phyloP scores from a whole-genome alignment of 2,329 filamentous ascomycete genomes.

The Cercospora zeina region DNA sequence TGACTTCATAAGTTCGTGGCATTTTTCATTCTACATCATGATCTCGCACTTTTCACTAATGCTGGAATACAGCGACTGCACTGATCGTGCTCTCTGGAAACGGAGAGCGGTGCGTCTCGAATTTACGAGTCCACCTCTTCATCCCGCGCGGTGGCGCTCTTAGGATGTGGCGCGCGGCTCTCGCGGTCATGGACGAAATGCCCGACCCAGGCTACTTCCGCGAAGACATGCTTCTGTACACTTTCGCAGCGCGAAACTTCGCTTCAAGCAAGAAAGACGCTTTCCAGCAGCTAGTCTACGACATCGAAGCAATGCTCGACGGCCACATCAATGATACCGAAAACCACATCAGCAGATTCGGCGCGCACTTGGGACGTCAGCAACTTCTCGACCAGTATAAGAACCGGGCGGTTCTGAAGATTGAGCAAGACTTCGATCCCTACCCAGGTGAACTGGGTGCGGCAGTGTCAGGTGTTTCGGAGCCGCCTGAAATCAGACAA shows the following conservation, averaged over 20 bases:
- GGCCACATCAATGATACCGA: slow-evolving; percentile 2
- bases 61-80: slow-evolving; percentile 8
- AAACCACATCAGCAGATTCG: slow-evolving; percentile 13
- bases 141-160: slow-evolving; percentile 7
- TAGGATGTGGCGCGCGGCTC: slow-evolving; percentile 16
- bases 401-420: background rate
- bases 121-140: slow-evolving; percentile 19
- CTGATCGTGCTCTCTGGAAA: slow-evolving; percentile 27
- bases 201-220: background rate
- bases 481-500: background rate
- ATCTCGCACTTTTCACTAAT: slow-evolving; percentile 3
- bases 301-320: slow-evolving; percentile 20
- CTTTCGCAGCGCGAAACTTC: slow-evolving; percentile 10
- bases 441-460: background rate
- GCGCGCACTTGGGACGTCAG: background rate
- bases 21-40: background rate
- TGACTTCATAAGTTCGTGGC: slow-evolving; percentile 26
- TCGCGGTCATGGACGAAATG: slow-evolving; percentile 21
- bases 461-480: background rate
- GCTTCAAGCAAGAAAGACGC: slow-evolving; percentile 10
- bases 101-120: slow-evolving; percentile 16
- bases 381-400: background rate
- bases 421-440: background rate
- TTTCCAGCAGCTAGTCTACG: slow-evolving; percentile 19
- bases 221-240: slow-evolving; percentile 9